Percentiles rank a stretch among this genome's conserved stretches.
Evolutionary conservation across 768 basidiomycete genomes (phyloP).

Genomic region (Termitomyces sp.): DNA sequence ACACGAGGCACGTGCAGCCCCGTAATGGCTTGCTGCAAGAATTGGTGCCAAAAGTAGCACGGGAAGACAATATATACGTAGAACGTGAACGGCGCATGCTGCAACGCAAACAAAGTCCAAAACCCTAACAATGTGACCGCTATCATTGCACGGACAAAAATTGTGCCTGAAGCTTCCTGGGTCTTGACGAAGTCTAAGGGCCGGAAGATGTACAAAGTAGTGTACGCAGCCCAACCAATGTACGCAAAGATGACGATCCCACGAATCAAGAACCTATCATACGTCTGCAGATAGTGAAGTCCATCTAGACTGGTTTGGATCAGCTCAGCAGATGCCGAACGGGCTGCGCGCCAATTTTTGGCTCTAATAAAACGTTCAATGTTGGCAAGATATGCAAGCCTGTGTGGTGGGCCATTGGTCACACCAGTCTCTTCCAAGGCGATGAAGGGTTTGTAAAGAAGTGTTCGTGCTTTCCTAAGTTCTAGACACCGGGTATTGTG

Average conservation of each 20-base stretch:
- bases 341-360: conserved; percentile 42
- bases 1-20: conserved; percentile 6
- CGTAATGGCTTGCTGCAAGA: conserved; percentile 25
- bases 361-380: conserved; percentile 43
- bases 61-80: conserved; percentile 75
- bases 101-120: conserved; percentile 51
- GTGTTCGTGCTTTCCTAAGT: conserved; percentile 48
- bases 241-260: conserved; percentile 68
- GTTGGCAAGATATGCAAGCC: conserved; percentile 25
- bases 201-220: conserved; percentile 51
- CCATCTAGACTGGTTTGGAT: conserved; percentile 53
- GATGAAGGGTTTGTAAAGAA: conserved; percentile 60
- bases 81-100: conserved; percentile 64
- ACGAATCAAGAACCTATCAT: conserved; percentile 71
- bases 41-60: conserved; percentile 69
- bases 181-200: conserved; percentile 21
- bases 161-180: background rate
- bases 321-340: conserved; percentile 42
- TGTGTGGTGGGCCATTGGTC: conserved; percentile 22
- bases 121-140: conserved; percentile 26
- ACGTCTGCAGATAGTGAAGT: conserved; percentile 77
- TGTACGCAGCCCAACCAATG: conserved; percentile 70
- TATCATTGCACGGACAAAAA: conserved; percentile 15
- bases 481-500: conserved; percentile 30
- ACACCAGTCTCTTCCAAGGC: conserved; percentile 31